phyloP scores from a whole-genome alignment of 257 asterid species.

The Linaria vulgaris region DNA sequence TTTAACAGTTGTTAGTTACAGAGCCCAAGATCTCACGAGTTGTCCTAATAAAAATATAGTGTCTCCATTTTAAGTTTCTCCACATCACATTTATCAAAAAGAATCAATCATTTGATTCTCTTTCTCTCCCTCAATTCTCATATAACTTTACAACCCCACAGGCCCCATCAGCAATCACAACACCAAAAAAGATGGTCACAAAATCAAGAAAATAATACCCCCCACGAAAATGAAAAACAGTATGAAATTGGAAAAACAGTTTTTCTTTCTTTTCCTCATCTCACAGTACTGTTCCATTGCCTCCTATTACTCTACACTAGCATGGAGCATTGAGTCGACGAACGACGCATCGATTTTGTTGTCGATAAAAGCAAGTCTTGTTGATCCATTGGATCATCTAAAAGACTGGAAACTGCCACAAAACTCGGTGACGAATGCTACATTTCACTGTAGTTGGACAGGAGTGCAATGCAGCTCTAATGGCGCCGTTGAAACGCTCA shows the following conservation, averaged over 20 bases:
- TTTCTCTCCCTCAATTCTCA: conserved; percentile 33
- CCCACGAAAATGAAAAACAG: conserved; percentile 9
- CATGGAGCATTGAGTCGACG: conserved; percentile 8
- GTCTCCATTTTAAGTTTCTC: conserved; percentile 29
- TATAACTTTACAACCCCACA: conserved; percentile 30
- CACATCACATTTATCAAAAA: conserved; percentile 16
- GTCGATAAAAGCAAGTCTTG: conserved; percentile 44
- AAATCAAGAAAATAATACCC: conserved; percentile 7
- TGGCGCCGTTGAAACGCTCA: conserved; percentile 50
- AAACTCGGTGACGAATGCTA: conserved; percentile 10
- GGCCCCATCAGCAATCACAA: conserved; percentile 29
- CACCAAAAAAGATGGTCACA: conserved; percentile 27
- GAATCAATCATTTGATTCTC: conserved; percentile 27
- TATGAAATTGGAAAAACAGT: conserved; percentile 41
- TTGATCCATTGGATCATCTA: conserved; percentile 62
- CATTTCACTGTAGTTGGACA: conserved; percentile 62
- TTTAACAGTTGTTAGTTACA: conserved; percentile 58
- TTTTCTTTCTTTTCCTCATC: conserved; percentile 30
- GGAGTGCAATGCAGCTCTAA: conserved; percentile 64
- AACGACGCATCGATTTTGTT: conserved; percentile 46
- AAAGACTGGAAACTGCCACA: conserved; percentile 49
- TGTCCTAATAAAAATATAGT: conserved; percentile 14
- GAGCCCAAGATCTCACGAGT: conserved; percentile 78
- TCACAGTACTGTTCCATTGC: conserved; percentile 20
- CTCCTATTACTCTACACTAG: conserved; percentile 23